Conservation (phyloP, 2,329 filamentous ascomycete species). For the Trichoderma aggressivum region DNA sequence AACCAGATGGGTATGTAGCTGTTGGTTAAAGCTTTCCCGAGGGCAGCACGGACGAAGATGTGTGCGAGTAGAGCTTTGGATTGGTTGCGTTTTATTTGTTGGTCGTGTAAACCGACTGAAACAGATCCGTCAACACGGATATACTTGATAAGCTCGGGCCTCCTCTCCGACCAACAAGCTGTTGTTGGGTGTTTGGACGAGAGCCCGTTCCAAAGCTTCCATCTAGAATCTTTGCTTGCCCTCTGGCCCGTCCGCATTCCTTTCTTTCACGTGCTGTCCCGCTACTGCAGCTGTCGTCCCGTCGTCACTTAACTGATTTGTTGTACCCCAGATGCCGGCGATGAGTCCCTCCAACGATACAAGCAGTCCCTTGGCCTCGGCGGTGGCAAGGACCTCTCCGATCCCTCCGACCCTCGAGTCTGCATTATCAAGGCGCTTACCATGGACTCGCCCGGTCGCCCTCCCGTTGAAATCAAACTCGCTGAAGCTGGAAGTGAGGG, state of each 20-base stretch:
- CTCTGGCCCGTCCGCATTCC: neutral
- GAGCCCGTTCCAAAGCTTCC: neutral
- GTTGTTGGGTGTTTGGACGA: neutral
- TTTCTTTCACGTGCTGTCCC: neutral
- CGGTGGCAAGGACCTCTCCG: constrained; percentile 66
- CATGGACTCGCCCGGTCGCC: constrained; percentile 77
- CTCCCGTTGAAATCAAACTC: neutral
- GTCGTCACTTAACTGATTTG: neutral
- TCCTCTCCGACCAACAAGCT: neutral
- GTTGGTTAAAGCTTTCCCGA: neutral
- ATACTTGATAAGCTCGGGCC: neutral
- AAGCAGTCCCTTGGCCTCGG: constrained; percentile 92
- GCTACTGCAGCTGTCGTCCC: neutral
- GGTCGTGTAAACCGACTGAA: neutral
- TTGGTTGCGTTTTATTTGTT: neutral
- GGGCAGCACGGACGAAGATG: neutral
- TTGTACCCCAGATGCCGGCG: constrained; percentile 54
- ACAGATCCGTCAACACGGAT: neutral
- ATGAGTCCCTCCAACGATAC: constrained; percentile 95
- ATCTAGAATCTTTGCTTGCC: neutral
- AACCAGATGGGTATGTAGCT: constrained; percentile 77
- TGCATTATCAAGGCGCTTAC: constrained; percentile 92
- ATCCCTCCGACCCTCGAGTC: constrained; percentile 78
- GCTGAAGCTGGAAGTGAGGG: constrained; percentile 51
- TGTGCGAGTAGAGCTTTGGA: neutral